Base-by-base conservation (phyloP, 2,329 filamentous ascomycete genomes). In the Penicillium rolfsii region DNA sequence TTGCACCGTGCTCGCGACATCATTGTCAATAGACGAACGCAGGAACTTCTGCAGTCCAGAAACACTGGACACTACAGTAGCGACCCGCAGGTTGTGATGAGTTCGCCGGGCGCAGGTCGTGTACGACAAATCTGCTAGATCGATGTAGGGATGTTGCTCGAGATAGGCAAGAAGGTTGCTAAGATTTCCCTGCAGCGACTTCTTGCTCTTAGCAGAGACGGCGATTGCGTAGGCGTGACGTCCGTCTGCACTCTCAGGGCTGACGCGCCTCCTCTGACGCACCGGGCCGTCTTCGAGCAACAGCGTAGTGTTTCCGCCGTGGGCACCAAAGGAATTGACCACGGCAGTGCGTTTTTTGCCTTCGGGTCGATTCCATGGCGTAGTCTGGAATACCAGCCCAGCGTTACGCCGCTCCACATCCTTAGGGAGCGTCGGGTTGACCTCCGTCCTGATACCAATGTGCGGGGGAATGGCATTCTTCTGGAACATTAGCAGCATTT, bases 391-490 rank as follows among this genome's bases (percentile, higher is more conserved):
- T 1, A 74, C 49, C 67, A 48, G 75, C 72, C 52, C 70, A 67
- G 12, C 75, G 63, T 58, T 69, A 67, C 12, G 67, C 67, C 45
- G 68, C 61, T 70, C 66, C 8, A 76, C 61, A 54, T 74, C 70
- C 46, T 49, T 49, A 26, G 73, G 68, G 45, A 74, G 71, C 5
- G 58, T 69, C 16, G 70, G 70, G 64, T 75, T 76, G 14, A 76
- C 66, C 28, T 63, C 58, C 30, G 64, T 71, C 55, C 89, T 89
- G 76, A 91, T 89, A 11, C 88, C 88, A 9, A 85, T 79, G 62
- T 91, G 88, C 0, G 85, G 87, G 0, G 87, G 87, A 35, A 90
- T 89, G 7, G 76, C 73, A 57, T 83, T 83, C 69, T 89, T 84
- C 73, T 87, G 81, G 49, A 89, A 72, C 86, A 89, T 89, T 68